Percentiles rank a stretch among this genome's conserved stretches.
phyloP scores from a whole-genome alignment of 1,139 yeast genomes.

The Taiozyma sp. region DNA sequence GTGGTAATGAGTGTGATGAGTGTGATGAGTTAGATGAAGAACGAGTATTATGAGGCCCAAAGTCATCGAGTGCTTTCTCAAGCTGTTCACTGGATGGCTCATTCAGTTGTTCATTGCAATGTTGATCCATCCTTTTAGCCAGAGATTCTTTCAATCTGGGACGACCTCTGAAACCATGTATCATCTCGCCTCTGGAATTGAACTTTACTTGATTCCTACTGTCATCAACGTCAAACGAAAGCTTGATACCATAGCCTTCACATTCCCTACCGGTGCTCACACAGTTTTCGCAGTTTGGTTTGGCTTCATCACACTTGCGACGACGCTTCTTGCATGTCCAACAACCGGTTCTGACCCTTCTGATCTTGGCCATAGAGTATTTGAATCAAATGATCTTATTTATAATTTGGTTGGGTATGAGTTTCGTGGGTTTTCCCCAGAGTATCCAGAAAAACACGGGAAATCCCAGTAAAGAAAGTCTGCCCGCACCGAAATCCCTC shows the following conservation, averaged over 20 bases:
- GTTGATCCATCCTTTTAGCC: conserved; percentile 15
- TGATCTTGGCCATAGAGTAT: conserved; percentile 29
- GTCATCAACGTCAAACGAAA: conserved; percentile 45
- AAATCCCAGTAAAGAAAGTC: background rate
- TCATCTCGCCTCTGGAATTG: conserved; percentile 26
- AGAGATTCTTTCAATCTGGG: conserved; percentile 26
- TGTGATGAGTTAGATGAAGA: no score
- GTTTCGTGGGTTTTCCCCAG: background rate
- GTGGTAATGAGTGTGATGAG: background rate
- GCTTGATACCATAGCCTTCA: conserved; percentile 42
- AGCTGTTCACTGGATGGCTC: background rate
- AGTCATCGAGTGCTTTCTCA: background rate
- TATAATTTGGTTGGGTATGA: no score
- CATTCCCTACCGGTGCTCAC: conserved; percentile 36
- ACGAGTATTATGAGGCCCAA: background rate
- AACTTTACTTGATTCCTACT: conserved; percentile 21
- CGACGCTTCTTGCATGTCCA: conserved; percentile 28
- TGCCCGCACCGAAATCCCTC: background rate
- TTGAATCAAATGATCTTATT: background rate
- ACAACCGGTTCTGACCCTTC: conserved; percentile 46
- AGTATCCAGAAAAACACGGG: no score
- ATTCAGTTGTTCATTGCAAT: background rate
- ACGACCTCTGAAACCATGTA: conserved; percentile 33
- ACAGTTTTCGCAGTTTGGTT: conserved; percentile 43
- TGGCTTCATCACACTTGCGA: conserved; percentile 46